Conservation (phyloP, 192 early-diverging fungal species). For the Coemansia sp. region DNA sequence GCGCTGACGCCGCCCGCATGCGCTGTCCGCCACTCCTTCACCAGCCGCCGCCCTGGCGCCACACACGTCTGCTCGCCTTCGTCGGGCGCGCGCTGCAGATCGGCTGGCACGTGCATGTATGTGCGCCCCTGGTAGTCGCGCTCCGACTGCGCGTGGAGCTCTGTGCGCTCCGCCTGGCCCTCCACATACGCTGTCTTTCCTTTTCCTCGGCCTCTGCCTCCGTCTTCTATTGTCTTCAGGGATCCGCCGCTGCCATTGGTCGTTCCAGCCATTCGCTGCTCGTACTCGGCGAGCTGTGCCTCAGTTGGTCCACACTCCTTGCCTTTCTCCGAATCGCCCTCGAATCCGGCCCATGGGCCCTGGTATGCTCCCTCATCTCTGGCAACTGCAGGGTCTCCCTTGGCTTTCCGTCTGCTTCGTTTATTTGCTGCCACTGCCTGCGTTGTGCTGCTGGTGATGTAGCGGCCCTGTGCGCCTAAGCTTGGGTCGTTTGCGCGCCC, state of each 20-base stretch:
- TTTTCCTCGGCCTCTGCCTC: conserved; percentile 27
- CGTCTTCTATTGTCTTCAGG: neutral
- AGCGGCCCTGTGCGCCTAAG: conserved; percentile 53
- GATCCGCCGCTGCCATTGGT: neutral
- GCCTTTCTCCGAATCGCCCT: conserved; percentile 62
- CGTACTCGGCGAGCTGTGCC: conserved; percentile 53
- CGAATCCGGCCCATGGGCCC: conserved; percentile 96
- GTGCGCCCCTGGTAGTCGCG: conserved; percentile 92
- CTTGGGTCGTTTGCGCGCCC: conserved; percentile 85
- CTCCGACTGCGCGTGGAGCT: conserved; percentile 85
- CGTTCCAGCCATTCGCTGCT: conserved; percentile 18
- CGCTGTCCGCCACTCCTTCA: conserved; percentile 86
- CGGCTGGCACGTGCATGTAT: conserved; percentile 94
- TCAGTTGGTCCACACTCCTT: conserved; percentile 57
- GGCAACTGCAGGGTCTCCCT: conserved; percentile 72
- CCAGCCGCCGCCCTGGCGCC: conserved; percentile 72
- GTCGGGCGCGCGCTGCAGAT: conserved; percentile 69
- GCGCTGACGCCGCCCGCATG: conserved; percentile 90
- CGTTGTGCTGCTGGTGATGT: conserved; percentile 51
- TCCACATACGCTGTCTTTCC: conserved; percentile 25
- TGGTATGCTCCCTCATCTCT: conserved; percentile 76
- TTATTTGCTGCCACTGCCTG: conserved; percentile 52
- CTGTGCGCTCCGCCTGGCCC: conserved; percentile 71
- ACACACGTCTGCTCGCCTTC: conserved; percentile 71
- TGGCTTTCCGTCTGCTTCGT: conserved; percentile 61